Evolutionary conservation across 2,329 filamentous ascomycete species (phyloP).

Genomic region (Pyrenophora tritici-repentis): DNA sequence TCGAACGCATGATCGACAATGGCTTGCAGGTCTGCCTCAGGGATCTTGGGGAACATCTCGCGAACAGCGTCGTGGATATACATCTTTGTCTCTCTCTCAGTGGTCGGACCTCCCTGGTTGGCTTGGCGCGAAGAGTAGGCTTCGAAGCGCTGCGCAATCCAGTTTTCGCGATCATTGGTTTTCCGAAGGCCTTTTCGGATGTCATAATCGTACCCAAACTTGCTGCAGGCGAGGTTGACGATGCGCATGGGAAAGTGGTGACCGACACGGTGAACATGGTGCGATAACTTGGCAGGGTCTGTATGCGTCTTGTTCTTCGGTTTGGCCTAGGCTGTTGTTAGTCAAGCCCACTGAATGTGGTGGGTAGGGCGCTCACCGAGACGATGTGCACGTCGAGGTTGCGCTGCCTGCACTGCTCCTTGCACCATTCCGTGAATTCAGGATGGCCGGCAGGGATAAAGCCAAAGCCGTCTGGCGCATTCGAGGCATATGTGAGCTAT

Average conservation of each 20-base stretch:
- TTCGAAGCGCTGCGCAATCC: conserved; percentile 44
- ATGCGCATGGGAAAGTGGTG: conserved; percentile 67
- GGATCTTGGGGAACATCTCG: conserved; percentile 68
- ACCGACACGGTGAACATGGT: conserved; percentile 65
- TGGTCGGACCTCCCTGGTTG: conserved; percentile 32
- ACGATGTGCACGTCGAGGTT: conserved; percentile 62
- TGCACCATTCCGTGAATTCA: conserved; percentile 61
- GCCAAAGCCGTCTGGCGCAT: conserved; percentile 63
- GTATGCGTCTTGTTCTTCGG: conserved; percentile 57
- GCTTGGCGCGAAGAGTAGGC: conserved; percentile 37
- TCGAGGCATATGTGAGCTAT: conserved; percentile 61
- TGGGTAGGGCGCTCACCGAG: conserved; percentile 56
- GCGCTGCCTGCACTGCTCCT: conserved; percentile 62
- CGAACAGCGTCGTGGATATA: conserved; percentile 63
- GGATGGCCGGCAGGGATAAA: conserved; percentile 66
- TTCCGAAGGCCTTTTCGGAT: conserved; percentile 29
- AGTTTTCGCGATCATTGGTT: conserved; percentile 25
- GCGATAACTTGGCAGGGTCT: conserved; percentile 59
- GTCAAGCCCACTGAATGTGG: background rate
- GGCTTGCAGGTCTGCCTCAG: conserved; percentile 60
- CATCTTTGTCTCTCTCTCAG: conserved; percentile 55
- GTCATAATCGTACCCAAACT: conserved; percentile 49
- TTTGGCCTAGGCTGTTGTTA: conserved; percentile 33
- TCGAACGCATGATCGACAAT: conserved; percentile 66
- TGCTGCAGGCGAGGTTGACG: conserved; percentile 61